These are phyloP conservation scores for Exophiala aquamarina DNA, from an alignment of 2,329 filamentous ascomycete species.

Conservation along the genomic window DNA sequence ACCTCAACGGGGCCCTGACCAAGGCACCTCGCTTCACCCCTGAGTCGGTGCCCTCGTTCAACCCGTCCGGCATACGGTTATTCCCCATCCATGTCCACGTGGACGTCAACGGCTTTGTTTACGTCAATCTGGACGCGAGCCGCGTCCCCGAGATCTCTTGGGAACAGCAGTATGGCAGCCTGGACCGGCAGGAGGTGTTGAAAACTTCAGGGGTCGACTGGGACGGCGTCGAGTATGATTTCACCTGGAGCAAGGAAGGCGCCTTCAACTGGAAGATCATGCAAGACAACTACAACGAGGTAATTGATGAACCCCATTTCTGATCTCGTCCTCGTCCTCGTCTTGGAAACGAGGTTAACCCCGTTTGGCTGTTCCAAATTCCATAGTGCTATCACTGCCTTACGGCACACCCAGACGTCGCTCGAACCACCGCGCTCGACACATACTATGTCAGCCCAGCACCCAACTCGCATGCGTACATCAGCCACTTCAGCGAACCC, in stretches of 20 bases:
- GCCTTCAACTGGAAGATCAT: constrained; percentile 26
- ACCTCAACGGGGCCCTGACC: constrained; percentile 56
- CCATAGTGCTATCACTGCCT: constrained; percentile 55
- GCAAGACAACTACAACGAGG: constrained; percentile 59
- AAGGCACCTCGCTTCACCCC: constrained; percentile 57
- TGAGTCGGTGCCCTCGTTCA: constrained; percentile 56
- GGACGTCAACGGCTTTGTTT: constrained; percentile 47
- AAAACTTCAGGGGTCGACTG: constrained; percentile 54
- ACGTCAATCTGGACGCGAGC: constrained; percentile 55
- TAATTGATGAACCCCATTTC: too few relatives aligned
- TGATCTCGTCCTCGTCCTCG: too few relatives aligned
- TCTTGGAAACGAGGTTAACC: constrained; percentile 17
- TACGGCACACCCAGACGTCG: constrained; percentile 59
- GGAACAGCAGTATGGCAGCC: constrained; percentile 16
- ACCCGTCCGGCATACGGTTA: constrained; percentile 56
- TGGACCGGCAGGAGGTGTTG: constrained; percentile 49
- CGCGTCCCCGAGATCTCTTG: constrained; percentile 15
- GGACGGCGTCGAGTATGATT: constrained; percentile 51
- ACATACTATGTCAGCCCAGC: constrained; percentile 55
- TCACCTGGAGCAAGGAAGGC: constrained; percentile 28
- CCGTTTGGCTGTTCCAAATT: not conserved
- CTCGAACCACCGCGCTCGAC: constrained; percentile 53
- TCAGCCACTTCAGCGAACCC: constrained; percentile 46
- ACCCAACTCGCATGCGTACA: constrained; percentile 53
- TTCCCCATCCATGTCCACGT: constrained; percentile 35